A percentile compares a stretch with the other conserved stretches of the same genome.
Evolutionary conservation across 768 basidiomycete species (phyloP).

Genomic region (Pisolithus marmoratus): DNA sequence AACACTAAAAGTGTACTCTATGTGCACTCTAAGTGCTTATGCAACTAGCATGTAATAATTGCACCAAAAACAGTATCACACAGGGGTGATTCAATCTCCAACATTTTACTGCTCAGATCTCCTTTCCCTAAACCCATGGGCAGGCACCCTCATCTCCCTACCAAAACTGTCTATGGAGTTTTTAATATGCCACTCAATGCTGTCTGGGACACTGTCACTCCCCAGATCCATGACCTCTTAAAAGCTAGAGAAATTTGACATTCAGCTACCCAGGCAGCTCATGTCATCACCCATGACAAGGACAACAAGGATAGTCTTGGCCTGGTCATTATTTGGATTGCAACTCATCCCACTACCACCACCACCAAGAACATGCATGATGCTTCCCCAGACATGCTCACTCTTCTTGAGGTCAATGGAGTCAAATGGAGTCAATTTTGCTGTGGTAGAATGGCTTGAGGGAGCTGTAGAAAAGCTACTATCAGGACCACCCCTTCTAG

Average conservation of each 20-base stretch:
- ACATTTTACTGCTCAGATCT: slow-evolving; percentile 33
- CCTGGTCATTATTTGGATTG: slow-evolving; percentile 37
- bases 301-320: slow-evolving; percentile 21
- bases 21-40: too few relatives aligned
- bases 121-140: slow-evolving; percentile 19
- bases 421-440: slow-evolving; percentile 28
- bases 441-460: slow-evolving; percentile 36
- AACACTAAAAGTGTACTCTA: too few relatives aligned
- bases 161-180: slow-evolving; percentile 30
- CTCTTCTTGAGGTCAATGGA: slow-evolving; percentile 25
- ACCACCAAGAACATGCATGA: slow-evolving; percentile 24
- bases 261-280: slow-evolving; percentile 21
- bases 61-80: too few relatives aligned
- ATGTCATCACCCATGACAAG: slow-evolving; percentile 16
- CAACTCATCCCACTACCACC: slow-evolving; percentile 28
- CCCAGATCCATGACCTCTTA: slow-evolving; percentile 21
- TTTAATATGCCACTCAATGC: slow-evolving; percentile 30
- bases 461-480: slow-evolving; percentile 5
- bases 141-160: slow-evolving; percentile 12
- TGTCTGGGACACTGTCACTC: slow-evolving; percentile 29
- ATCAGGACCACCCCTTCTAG: slow-evolving; percentile 10
- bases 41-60: too few relatives aligned
- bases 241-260: slow-evolving; percentile 16
- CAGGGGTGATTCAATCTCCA: too few relatives aligned
- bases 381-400: slow-evolving; percentile 32